Percentiles rank a stretch among this genome's conserved stretches.
phyloP scores from a whole-genome alignment of 257 asterid species.

The Solanum pimpinellifolium region DNA sequence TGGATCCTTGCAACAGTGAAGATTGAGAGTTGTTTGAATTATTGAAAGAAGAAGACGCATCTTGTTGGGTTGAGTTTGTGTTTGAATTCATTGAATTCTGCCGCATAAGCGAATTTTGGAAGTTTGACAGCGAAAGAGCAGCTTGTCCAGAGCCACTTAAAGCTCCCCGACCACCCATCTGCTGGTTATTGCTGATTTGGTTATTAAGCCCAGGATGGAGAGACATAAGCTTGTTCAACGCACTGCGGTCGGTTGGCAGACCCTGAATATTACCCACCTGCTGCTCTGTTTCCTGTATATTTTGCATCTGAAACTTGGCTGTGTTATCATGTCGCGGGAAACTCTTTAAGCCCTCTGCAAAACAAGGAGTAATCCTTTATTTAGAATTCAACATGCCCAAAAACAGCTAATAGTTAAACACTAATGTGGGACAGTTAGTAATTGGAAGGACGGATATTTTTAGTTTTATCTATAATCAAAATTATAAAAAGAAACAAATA shows the following conservation, averaged over 20 bases:
- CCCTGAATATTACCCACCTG: constrained; percentile 44
- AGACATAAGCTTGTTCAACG: constrained; percentile 46
- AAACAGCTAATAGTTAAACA: neutral
- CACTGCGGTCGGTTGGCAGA: constrained; percentile 42
- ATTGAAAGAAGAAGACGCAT: constrained; percentile 41
- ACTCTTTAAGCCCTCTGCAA: constrained; percentile 77
- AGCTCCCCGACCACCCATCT: constrained; percentile 39
- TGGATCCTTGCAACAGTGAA: constrained; percentile 33
- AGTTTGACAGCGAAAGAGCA: constrained; percentile 53
- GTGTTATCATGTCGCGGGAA: constrained; percentile 39
- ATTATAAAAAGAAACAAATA: neutral
- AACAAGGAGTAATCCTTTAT: neutral
- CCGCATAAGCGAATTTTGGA: constrained; percentile 61
- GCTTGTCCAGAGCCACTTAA: constrained; percentile 65
- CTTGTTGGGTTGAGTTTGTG: constrained; percentile 33
- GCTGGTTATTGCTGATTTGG: constrained; percentile 43
- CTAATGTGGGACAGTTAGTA: neutral
- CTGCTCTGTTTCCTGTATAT: constrained; percentile 43
- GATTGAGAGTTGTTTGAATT: constrained; percentile 27
- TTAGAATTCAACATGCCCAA: neutral
- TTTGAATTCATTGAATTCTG: constrained; percentile 66
- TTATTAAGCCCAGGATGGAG: constrained; percentile 42
- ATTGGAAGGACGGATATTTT: neutral
- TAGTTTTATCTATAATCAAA: neutral
- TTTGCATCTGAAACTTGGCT: constrained; percentile 42